Conservation (phyloP, 768 basidiomycete genomes). For the Amanita fuliginea region DNA sequence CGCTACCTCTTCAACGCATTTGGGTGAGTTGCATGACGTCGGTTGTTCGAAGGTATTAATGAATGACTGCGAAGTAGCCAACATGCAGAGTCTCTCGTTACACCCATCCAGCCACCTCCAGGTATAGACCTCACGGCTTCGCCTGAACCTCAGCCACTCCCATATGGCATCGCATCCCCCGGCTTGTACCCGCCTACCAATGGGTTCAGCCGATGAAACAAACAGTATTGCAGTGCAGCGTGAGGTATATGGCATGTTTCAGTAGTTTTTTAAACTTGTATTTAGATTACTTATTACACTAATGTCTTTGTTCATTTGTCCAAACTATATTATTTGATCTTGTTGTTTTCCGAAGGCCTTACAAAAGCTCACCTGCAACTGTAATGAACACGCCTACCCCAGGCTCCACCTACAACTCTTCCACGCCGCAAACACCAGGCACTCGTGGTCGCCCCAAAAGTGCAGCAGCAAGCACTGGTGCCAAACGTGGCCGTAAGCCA, state of each 20-base stretch:
- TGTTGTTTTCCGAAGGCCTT: not conserved
- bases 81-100: conserved; percentile 17
- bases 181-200: conserved; percentile 6
- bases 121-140: conserved; percentile 6
- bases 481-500: conserved; percentile 38
- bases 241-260: not conserved
- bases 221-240: not conserved
- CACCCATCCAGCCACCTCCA: conserved; percentile 10
- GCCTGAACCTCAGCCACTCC: conserved; percentile 1
- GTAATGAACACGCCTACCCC: conserved; percentile 2
- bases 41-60: not conserved
- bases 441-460: conserved; percentile 26
- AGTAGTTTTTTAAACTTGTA: not conserved
- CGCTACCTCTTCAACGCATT: conserved; percentile 35
- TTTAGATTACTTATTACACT: not conserved
- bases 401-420: not conserved
- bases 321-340: not conserved
- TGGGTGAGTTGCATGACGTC: conserved; percentile 28
- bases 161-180: not conserved
- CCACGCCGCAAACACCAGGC: conserved; percentile 1
- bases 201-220: conserved; percentile 1
- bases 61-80: conserved; percentile 7
- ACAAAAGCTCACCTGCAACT: not conserved
- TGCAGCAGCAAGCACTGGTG: conserved; percentile 17
- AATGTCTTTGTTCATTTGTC: too few species aligned